These are phyloP conservation scores for Tetrapisispora phaffii DNA, from an alignment of 805 yeast species.

Conservation along the genomic window DNA sequence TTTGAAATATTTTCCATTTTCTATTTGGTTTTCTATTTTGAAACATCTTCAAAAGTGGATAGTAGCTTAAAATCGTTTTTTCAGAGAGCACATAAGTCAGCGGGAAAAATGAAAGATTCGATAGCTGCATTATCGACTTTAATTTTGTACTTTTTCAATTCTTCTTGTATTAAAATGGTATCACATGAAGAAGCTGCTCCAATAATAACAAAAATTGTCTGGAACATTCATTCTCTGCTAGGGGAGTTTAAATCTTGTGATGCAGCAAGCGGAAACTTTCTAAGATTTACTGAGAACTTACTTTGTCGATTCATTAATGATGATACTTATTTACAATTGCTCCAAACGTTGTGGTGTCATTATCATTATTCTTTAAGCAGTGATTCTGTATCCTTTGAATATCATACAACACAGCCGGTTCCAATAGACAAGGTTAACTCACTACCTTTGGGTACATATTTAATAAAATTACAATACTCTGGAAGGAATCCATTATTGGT, in stretches of 20 bases:
- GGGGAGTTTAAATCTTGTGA: slow-evolving; percentile 67
- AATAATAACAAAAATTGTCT: slow-evolving; percentile 31
- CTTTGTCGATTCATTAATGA: slow-evolving; percentile 35
- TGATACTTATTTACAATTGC: slow-evolving; percentile 54
- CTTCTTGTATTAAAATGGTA: neutral
- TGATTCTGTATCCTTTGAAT: slow-evolving; percentile 51
- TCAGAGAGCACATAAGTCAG: slow-evolving; percentile 35
- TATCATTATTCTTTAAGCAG: slow-evolving; percentile 57
- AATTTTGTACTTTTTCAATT: slow-evolving; percentile 9
- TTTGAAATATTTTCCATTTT: slow-evolving; percentile 32
- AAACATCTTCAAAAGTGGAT: slow-evolving; percentile 38
- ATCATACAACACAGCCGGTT: slow-evolving; percentile 46
- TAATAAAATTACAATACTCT: slow-evolving; percentile 31
- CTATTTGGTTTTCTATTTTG: slow-evolving; percentile 43
- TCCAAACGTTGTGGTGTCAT: slow-evolving; percentile 71
- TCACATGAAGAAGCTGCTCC: slow-evolving; percentile 3
- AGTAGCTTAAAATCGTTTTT: slow-evolving; percentile 34
- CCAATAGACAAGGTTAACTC: slow-evolving; percentile 30
- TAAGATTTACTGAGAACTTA: slow-evolving; percentile 48
- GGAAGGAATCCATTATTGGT: slow-evolving; percentile 50
- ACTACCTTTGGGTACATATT: slow-evolving; percentile 24
- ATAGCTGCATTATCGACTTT: slow-evolving; percentile 28
- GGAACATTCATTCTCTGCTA: slow-evolving; percentile 59
- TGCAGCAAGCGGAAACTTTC: slow-evolving; percentile 48
- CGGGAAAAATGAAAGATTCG: slow-evolving; percentile 37